A percentile compares a stretch with the other conserved stretches of the same genome.
These are phyloP conservation scores for Cubamyces sp. DNA, from an alignment of 768 basidiomycete genomes.

Conservation along the genomic window DNA sequence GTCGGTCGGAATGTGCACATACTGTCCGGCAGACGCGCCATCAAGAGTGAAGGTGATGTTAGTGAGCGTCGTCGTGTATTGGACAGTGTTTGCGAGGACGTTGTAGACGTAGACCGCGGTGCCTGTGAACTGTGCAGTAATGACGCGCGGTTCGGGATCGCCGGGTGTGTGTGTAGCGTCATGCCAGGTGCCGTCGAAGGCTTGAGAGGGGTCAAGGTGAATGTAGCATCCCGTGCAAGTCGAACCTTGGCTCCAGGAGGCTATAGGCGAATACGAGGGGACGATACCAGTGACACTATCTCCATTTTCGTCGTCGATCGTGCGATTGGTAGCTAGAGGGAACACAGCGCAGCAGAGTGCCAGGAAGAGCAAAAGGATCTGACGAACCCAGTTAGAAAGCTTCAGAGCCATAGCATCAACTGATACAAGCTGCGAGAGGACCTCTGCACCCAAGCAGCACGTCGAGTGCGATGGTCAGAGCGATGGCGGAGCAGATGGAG, in stretches of 20 bases:
- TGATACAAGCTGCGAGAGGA: too few species aligned
- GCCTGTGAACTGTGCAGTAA: constrained; percentile 9
- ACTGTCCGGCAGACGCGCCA: constrained; percentile 5
- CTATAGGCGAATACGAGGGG: constrained; percentile 10
- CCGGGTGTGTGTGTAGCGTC: constrained; percentile 17
- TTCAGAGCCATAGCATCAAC: background rate
- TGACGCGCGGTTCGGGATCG: constrained; percentile 1
- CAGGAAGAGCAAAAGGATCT: background rate
- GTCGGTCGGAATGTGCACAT: constrained; percentile 4
- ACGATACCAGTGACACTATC: constrained; percentile 18
- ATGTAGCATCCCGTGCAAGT: constrained; percentile 14
- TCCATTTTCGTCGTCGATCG: constrained; percentile 26
- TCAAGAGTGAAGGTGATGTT: constrained; percentile 19
- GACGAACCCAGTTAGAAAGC: background rate
- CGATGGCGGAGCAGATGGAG: too few species aligned
- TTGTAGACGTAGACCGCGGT: constrained; percentile 22
- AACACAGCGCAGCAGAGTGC: background rate
- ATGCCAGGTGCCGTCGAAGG: constrained; percentile 25
- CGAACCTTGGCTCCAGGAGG: constrained; percentile 17
- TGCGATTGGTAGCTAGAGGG: constrained; percentile 10
- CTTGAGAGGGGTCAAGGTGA: constrained; percentile 2
- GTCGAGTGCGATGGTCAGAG: too few species aligned
- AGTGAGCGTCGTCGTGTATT: constrained; percentile 13
- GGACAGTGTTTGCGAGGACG: constrained; percentile 10
- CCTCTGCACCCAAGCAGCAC: too few species aligned